phyloP scores from a whole-genome alignment of 805 yeast genomes.

The Candida railenensis region DNA sequence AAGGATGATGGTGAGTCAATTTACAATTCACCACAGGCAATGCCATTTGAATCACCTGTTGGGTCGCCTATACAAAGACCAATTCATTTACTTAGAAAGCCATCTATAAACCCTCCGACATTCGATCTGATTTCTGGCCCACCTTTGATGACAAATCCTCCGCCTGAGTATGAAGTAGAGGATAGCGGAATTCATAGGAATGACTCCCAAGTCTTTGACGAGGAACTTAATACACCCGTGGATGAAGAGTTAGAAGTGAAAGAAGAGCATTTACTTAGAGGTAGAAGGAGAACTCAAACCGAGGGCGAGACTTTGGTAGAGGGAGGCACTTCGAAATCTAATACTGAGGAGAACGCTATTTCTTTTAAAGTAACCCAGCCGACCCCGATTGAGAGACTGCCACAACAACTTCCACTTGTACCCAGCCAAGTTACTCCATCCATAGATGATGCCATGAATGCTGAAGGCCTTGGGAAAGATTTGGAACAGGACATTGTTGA shows the following conservation, averaged over 20 bases:
- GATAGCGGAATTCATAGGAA: conserved; percentile 5
- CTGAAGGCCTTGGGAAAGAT: neutral
- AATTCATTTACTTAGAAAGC: conserved; percentile 51
- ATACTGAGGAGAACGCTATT: neutral
- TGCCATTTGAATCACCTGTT: conserved; percentile 52
- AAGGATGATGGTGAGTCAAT: conserved; percentile 35
- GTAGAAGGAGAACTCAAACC: neutral
- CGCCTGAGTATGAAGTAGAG: conserved; percentile 31
- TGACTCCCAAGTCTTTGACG: neutral
- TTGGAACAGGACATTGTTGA: conserved; percentile 4
- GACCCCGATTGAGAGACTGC: neutral
- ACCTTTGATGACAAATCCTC: conserved; percentile 16
- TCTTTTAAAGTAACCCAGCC: neutral
- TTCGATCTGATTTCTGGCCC: conserved; percentile 37
- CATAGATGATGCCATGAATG: neutral
- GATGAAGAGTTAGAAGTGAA: neutral
- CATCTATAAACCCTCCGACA: conserved; percentile 63
- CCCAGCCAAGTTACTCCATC: neutral
- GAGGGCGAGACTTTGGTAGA: no score
- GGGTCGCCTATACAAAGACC: conserved; percentile 44
- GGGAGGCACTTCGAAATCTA: no score
- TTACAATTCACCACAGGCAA: conserved; percentile 63
- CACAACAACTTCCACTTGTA: neutral
- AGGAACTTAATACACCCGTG: neutral
- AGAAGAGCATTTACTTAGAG: conserved; percentile 1